Conservation (phyloP, 306 rosid genomes). For the Boehmeria nivea region DNA sequence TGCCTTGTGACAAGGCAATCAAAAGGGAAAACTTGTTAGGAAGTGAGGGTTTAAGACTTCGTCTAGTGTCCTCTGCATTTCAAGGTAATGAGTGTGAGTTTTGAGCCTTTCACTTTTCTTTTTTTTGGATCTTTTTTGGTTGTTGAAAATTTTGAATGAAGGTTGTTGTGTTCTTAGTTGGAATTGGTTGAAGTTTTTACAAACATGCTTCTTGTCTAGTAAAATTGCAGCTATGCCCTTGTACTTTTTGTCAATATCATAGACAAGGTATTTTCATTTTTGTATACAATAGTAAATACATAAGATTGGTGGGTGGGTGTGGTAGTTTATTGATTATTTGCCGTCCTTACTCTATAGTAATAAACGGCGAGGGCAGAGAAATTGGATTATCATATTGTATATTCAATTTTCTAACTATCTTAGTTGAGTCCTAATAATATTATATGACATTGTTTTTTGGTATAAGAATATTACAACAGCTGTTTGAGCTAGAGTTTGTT, state of each 20-base stretch:
- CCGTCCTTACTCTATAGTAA: conserved; percentile 20
- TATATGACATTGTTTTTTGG: conserved; percentile 1
- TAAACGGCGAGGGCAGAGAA: conserved; percentile 10
- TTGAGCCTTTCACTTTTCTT: not conserved
- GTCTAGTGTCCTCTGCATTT: not conserved
- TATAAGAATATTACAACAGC: conserved; percentile 23
- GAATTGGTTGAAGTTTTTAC: too few relatives aligned
- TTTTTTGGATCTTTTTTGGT: conserved; percentile 15
- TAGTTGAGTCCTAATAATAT: not conserved
- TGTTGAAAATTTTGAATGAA: conserved; percentile 41
- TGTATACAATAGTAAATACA: too few relatives aligned
- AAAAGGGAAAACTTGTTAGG: conserved; percentile 1
- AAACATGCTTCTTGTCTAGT: too few relatives aligned
- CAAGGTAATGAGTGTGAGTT: not conserved
- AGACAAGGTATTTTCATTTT: not conserved
- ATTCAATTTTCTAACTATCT: not conserved
- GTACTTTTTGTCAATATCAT: not conserved
- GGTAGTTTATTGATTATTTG: conserved; percentile 7
- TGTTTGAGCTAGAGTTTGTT: conserved; percentile 19
- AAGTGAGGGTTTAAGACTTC: not conserved
- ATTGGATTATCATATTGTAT: not conserved
- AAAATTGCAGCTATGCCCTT: conserved; percentile 16
- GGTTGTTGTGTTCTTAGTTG: conserved; percentile 42
- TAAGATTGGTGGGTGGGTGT: conserved; percentile 10
- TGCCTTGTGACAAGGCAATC: not conserved